A percentile compares a stretch with the other conserved stretches of the same genome.
These are phyloP conservation scores for Xylariaceae sp. DNA, from an alignment of 2,329 filamentous ascomycete species.

Conservation along the genomic window DNA sequence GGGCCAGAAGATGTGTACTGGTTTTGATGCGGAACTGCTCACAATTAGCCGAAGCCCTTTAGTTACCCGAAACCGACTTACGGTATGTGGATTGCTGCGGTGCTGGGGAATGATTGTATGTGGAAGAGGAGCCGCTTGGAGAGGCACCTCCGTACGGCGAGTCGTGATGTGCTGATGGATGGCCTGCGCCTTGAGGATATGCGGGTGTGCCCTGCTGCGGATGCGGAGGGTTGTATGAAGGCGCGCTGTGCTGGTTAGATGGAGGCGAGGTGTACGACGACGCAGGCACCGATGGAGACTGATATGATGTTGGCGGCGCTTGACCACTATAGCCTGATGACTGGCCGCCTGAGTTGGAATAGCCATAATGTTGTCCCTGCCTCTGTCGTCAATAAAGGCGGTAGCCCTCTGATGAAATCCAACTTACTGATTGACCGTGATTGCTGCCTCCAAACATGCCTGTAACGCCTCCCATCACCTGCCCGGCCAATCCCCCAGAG, in stretches of 20 bases:
- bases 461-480: constrained; percentile 52
- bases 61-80: constrained; percentile 14
- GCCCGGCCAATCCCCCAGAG: constrained; percentile 48
- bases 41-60: constrained; percentile 8
- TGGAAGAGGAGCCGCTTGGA: constrained; percentile 20
- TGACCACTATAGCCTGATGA: constrained; percentile 57
- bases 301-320: constrained; percentile 60
- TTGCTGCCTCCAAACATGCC: constrained; percentile 49
- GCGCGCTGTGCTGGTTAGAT: constrained; percentile 25
- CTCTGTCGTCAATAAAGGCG: constrained; percentile 6
- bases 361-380: constrained; percentile 58
- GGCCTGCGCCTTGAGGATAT: constrained; percentile 23
- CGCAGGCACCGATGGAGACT: constrained; percentile 34
- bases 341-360: constrained; percentile 50
- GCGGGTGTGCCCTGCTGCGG: constrained; percentile 24
- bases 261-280: constrained; percentile 28
- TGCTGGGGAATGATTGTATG: constrained; percentile 28
- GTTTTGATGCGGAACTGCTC: constrained; percentile 26
- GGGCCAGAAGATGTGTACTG: constrained; percentile 27
- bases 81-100: constrained; percentile 29
- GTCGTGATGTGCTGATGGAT: constrained; percentile 25
- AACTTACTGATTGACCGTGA: constrained; percentile 36
- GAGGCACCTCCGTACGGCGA: constrained; percentile 25
- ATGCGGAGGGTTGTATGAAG: constrained; percentile 19
- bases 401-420: not conserved